Base-by-base conservation (phyloP, 306 rosid genomes). In the Nissolia schottii region DNA sequence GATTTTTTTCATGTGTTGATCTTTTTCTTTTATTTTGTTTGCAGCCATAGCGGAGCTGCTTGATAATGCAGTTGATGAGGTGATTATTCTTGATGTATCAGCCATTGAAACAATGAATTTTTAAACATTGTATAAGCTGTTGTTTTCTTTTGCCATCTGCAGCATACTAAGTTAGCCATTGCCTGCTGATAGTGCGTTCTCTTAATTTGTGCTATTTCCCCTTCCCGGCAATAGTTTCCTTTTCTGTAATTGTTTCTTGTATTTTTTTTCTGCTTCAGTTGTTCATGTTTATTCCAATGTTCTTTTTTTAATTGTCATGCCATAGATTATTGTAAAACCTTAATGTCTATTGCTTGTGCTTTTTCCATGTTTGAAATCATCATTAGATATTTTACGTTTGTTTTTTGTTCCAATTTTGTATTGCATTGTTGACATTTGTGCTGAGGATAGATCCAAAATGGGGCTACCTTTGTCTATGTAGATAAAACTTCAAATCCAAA, bases 1-100 rank as follows among this genome's bases (percentile, higher is more conserved):
- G 76, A 32, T 27, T 18, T 45, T 45, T 5, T 35, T 32, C 11
- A 24, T 48, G 46, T 24, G 40, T 53, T 40, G 34, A 16, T 24
- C 57, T 40, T 54, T 53, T 40, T 32, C 53, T 56, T 65, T 59
- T 61, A 43, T 82, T 46, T 48, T 58, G 60, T 69, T 75, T 89
- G 72, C 92, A 94, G 98, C 97, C 49, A 51, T 94, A 49, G 97
- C 97, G 0, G 98, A 94, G 80, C 87, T 94, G 77, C 89, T 94
- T 34, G 98, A 94, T 80, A 94, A 94, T 81, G 96, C 92, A 29
- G 79, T 94, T 68, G 98, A 94, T 77, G 98, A 94, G 98, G 98
- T 94, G 63, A 68, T 80, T 70, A 53, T 72, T 79, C 20, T 25
- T 51, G 19, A 41, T 69, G 27, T 55, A 70, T 79, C 56, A 75